Evolutionary conservation across 2,329 filamentous ascomycete genomes (phyloP), one percentile per base, ranked within the genome.

Genomic region (Pyricularia sp.): DNA sequence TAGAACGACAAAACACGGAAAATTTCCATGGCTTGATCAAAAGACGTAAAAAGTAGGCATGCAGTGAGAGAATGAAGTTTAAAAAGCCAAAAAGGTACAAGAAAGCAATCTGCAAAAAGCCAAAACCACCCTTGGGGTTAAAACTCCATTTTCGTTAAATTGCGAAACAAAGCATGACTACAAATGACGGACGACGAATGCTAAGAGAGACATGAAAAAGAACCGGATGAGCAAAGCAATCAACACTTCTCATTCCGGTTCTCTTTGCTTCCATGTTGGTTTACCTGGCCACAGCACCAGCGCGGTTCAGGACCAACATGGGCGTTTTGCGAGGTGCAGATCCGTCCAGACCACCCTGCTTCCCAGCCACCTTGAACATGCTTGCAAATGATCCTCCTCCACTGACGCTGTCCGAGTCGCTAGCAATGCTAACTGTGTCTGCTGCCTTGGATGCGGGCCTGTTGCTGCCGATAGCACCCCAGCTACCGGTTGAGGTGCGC

Each of bases 401-500:
- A 81, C 82, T 72, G 83, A 85, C 76, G 78, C 82, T 78, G 73
- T 85, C 84, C 69, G 75, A 75, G 33, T 78, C 77, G 1, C 79
- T 79, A 28, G 89, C 84, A 75, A 88, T 90, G 76, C 85, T 88
- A 58, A 90, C 81, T 73, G 90, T 92, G 72, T 89, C 90, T 69
- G 80, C 83, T 78, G 79, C 82, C 82, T 90, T 92, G 26, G 88
- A 90, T 73, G 83, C 88, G 73, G 94, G 94, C 70, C 92, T 89
- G 79, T 97, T 92, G 2, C 92, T 95, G 68, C 93, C 93, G 75
- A 97, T 97, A 66, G 93, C 93, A 70, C 92, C 86, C 86, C 85
- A 88, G 76, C 82, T 84, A 73, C 83, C 92, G 71, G 90, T 94
- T 72, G 88, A 90, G 71, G 90, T 92, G 73, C 91, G 90, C 72